phyloP scores from a whole-genome alignment of 2,329 filamentous ascomycete species.

The Harringtonia lauricola region DNA sequence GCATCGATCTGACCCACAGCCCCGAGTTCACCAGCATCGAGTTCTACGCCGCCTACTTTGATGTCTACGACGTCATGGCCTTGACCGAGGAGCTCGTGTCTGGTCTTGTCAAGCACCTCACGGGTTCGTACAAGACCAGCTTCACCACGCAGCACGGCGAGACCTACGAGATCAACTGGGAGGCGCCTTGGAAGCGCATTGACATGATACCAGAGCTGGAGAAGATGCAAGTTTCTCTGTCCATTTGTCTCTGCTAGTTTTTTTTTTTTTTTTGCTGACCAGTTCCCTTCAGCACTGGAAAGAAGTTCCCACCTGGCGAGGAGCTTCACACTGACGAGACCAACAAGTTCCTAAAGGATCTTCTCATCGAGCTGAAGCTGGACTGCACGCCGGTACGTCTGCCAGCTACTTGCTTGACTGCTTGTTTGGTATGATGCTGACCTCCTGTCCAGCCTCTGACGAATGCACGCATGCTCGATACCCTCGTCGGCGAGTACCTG shows the following conservation, averaged over 20 bases:
- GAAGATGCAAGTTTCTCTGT: slow-evolving; percentile 20
- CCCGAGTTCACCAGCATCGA: slow-evolving; percentile 97
- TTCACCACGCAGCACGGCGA: slow-evolving; percentile 84
- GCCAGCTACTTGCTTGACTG: neutral
- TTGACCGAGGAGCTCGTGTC: slow-evolving; percentile 91
- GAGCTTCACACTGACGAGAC: slow-evolving; percentile 85
- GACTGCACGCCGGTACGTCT: slow-evolving; percentile 58
- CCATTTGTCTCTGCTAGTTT: neutral
- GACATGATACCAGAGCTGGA: slow-evolving; percentile 95
- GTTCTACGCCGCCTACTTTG: slow-evolving; percentile 91
- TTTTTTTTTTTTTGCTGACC: neutral
- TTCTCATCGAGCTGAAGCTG: slow-evolving; percentile 83
- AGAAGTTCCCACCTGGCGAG: slow-evolving; percentile 86
- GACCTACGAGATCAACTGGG: slow-evolving; percentile 89
- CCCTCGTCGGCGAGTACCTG: slow-evolving; percentile 86
- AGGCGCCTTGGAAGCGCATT: slow-evolving; percentile 81
- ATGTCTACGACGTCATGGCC: slow-evolving; percentile 83
- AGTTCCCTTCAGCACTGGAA: slow-evolving; percentile 34
- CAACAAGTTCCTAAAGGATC: slow-evolving; percentile 70
- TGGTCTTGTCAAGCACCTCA: slow-evolving; percentile 77
- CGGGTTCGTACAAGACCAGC: slow-evolving; percentile 72
- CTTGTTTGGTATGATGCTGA: neutral
- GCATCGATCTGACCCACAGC: slow-evolving; percentile 89
- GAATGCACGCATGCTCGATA: slow-evolving; percentile 93
- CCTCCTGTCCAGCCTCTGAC: slow-evolving; percentile 52